phyloP scores from a whole-genome alignment of 768 basidiomycete species.

The Strobilomyces dryophilus region DNA sequence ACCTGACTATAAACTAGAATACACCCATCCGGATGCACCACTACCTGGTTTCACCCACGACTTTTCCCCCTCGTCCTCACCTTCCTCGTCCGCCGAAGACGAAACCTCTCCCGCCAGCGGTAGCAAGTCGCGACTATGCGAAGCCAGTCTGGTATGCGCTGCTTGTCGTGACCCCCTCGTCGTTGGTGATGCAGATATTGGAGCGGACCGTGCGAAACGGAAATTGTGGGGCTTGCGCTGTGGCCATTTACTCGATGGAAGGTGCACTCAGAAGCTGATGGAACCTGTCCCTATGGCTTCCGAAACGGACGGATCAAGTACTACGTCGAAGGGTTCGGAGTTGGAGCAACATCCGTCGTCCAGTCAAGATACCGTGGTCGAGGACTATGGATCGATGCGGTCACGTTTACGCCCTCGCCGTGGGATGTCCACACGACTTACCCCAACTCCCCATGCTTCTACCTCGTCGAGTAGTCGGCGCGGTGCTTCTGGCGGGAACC shows the following conservation, averaged over 20 bases:
- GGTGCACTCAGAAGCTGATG: conserved; percentile 61
- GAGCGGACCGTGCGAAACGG: conserved; percentile 40
- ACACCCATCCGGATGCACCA: conserved; percentile 58
- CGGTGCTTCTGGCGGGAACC: not conserved
- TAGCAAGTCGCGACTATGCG: conserved; percentile 26
- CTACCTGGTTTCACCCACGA: conserved; percentile 66
- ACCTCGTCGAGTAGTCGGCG: conserved; percentile 9
- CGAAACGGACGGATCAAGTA: conserved; percentile 8
- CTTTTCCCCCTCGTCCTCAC: conserved; percentile 43
- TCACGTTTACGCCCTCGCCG: conserved; percentile 54
- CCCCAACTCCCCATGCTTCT: conserved; percentile 4
- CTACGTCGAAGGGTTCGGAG: conserved; percentile 13
- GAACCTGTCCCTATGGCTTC: conserved; percentile 31
- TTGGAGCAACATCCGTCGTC: not conserved
- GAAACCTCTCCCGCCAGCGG: conserved; percentile 31
- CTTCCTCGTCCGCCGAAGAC: conserved; percentile 33
- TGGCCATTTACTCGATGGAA: conserved; percentile 76
- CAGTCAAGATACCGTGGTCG: conserved; percentile 29
- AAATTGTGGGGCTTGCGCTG: conserved; percentile 72
- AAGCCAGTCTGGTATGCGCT: conserved; percentile 59
- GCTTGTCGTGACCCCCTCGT: conserved; percentile 62
- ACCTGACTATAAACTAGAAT: conserved; percentile 50
- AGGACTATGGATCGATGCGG: conserved; percentile 42
- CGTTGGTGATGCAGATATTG: conserved; percentile 46
- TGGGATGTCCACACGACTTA: conserved; percentile 7